Percentiles rank a stretch among this genome's conserved stretches.
These are phyloP conservation scores for Fraxinus excelsior DNA, from an alignment of 257 asterid genomes.

Conservation along the genomic window DNA sequence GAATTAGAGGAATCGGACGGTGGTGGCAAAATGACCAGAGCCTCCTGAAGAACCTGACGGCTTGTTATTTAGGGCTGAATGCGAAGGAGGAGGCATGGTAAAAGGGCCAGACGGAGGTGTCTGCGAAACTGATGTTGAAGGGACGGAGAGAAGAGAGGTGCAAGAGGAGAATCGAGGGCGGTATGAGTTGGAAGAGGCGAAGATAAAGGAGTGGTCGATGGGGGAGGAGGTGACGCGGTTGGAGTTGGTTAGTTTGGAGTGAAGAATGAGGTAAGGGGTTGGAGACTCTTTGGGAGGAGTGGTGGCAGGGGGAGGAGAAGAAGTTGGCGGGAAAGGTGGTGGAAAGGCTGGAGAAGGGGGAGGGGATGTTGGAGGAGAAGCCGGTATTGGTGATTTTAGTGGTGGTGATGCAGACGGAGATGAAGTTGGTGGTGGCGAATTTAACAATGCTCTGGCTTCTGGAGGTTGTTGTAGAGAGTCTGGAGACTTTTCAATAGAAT, in stretches of 20 bases:
- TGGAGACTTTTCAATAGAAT: too few species aligned
- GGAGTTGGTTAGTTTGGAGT: not conserved
- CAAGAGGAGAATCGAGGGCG: slow-evolving; percentile 12
- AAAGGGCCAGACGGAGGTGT: not conserved
- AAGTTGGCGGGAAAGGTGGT: too few species aligned
- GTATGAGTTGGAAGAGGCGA: slow-evolving; percentile 13
- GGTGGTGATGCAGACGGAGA: too few species aligned
- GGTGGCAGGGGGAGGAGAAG: not conserved
- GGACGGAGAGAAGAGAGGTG: not conserved
- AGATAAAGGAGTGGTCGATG: not conserved
- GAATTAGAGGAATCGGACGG: slow-evolving; percentile 7
- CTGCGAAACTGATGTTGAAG: not conserved
- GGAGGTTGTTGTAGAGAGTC: too few species aligned
- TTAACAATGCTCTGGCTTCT: too few species aligned
- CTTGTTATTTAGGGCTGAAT: not conserved
- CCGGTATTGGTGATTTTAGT: too few species aligned
- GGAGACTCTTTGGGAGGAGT: not conserved
- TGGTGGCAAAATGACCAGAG: slow-evolving; percentile 10
- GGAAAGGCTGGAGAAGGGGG: too few species aligned
- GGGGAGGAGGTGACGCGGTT: not conserved
- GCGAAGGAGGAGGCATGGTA: slow-evolving; percentile 10
- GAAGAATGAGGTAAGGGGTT: not conserved
- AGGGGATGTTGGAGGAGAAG: too few species aligned
- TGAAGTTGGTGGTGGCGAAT: too few species aligned
- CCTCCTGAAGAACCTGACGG: slow-evolving; percentile 21